Base-by-base conservation (phyloP, 352 stramenopile species). In the Peronosclerospora sorghi region DNA sequence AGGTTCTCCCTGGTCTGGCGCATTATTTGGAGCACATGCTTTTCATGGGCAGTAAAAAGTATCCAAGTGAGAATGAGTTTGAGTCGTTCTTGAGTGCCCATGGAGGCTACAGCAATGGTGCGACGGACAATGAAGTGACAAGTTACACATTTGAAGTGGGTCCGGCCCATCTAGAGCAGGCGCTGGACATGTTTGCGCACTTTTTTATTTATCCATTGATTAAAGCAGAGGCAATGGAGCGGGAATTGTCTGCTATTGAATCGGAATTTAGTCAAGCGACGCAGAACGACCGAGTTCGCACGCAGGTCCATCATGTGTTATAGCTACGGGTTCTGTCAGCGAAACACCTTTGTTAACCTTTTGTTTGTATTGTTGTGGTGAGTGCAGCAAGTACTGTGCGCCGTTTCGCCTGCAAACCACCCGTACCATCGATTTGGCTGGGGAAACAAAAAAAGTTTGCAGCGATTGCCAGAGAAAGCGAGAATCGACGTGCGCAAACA, bases 1-100 rank as follows among this genome's bases (percentile, higher is more conserved):
- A 64, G 45, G 20, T 69, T n/a, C 46, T 92, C 8, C 73, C 74
- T 0, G 89, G 84, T 2, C 64, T 93, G 19, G 85, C 85, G 14
- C 88, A 97, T 57, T 96, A 95, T 43, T 62, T 97, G 34, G 91
- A 97, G 71, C 92, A 97, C 65, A 97, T 97, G 92, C 72, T 97
- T 13, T 97, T 97, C 56, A 96, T 97, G 85, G 91, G 75, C 5
- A 95, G 77, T 21, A 39, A 51, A 12, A 97, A 97, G 52, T 97
- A 96, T 55, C 90, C 88, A 5, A 75, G 90, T 40, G 90, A 97
- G 50, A 97, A 97, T 60, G 80, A 81, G 41, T 97, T 96, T 52
- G 87, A 96, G 49, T 43, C 66, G 5, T 97, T 92, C 47, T 49
- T 97, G 50, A 90, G 68, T 32, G 54, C 79, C 14, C 73, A 95